Conservation (phyloP, 2,329 filamentous ascomycete species). For the Grosmannia clavigera region DNA sequence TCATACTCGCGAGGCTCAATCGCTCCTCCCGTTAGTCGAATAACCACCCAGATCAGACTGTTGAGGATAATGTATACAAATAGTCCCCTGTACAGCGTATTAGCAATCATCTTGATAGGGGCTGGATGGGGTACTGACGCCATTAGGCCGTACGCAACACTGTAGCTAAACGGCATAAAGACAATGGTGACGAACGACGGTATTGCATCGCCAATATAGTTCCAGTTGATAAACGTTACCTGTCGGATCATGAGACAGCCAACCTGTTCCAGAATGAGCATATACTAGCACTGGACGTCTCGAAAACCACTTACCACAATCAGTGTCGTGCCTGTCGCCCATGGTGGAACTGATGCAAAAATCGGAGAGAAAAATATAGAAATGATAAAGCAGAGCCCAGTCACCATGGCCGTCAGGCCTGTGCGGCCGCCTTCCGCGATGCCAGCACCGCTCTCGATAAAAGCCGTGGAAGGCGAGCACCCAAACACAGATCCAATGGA, state of each 20-base stretch:
- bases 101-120: neutral
- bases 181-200: slow-evolving; percentile 65
- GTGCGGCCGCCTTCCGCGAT: slow-evolving; percentile 65
- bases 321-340: slow-evolving; percentile 64
- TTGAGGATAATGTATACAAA: slow-evolving; percentile 41
- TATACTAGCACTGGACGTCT: neutral
- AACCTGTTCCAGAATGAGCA: slow-evolving; percentile 29
- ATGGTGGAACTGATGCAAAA: slow-evolving; percentile 64
- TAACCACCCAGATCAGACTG: slow-evolving; percentile 31
- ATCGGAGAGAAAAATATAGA: slow-evolving; percentile 66
- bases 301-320: slow-evolving; percentile 39
- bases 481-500: slow-evolving; percentile 59
- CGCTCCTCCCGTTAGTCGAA: slow-evolving; percentile 28
- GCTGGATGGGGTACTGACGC: slow-evolving; percentile 32
- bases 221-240: slow-evolving; percentile 64
- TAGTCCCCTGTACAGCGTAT: slow-evolving; percentile 28
- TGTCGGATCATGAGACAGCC: slow-evolving; percentile 70
- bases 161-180: slow-evolving; percentile 69
- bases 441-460: slow-evolving; percentile 64
- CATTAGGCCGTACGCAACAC: slow-evolving; percentile 65
- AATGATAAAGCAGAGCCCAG: slow-evolving; percentile 58
- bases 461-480: slow-evolving; percentile 59
- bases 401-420: slow-evolving; percentile 56
- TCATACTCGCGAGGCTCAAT: slow-evolving; percentile 39
- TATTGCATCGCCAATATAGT: slow-evolving; percentile 61